Base-by-base conservation (phyloP, 176 grass and related monocot species). In the Phoenix dactylifera region DNA sequence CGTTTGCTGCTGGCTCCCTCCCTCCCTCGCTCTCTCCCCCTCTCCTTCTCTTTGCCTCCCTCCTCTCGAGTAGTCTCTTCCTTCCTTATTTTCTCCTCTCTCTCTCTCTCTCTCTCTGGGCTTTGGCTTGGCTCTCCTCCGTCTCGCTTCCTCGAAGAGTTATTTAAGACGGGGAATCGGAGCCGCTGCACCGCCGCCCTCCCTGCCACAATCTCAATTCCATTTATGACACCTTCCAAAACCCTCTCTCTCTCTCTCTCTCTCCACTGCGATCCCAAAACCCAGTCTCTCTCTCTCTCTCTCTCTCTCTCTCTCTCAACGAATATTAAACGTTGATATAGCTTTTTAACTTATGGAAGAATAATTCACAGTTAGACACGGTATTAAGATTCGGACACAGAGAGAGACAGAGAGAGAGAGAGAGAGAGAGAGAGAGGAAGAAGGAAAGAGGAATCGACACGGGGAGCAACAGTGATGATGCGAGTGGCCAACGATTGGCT, bases 141-240 rank as follows among this genome's bases (percentile, higher is more conserved):
- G 15, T 66, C 18, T 76, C 55, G 60, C 50, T 60, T 30, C 16
- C 26, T 7, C 39, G 54, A 62, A 24, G 56, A 49, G 68, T 48
- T 71, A 71, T 60, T 71, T 51, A 71, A 71, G 57, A 71, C 56
- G 51, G 24, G 48, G 39, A 71, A 71, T 59, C 60, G 59, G 68
- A 71, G 68, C 44, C 68, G 52, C 68, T 71, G 68, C 68, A 71
- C 59, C 68, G 68, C 68, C 57, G 68, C 68, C 55, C 44, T 51
- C 19, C 39, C 68, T 60, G 56, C 57, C 57, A 51, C 39, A 51
- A 29, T 48, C 55, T 71, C 68, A 71, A 59, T 71, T 52, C 68
- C 68, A 71, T 71, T 71, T 71, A 71, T 71, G 57, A 71, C 57
- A 51, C 57, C 55, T 18, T 30, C 16, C 16, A 7, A 3, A 15